phyloP scores from a whole-genome alignment of 106 monocot species.

The Dioscorea alata region DNA sequence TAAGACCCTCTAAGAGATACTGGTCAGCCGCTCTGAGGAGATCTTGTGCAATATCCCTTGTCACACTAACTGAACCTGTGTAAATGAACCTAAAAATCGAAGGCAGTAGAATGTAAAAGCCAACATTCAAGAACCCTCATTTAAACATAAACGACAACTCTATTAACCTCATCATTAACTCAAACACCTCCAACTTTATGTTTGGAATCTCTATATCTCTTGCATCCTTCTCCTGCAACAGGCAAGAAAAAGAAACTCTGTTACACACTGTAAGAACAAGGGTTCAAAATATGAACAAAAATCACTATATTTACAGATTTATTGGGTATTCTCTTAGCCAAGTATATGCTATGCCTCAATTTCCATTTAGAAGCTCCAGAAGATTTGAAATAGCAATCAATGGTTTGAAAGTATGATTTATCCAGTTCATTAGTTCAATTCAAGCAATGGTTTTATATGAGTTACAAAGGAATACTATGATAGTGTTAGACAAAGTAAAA shows the following conservation, averaged over 20 bases:
- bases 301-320: too few relatives aligned
- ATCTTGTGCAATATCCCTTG: slow-evolving; percentile 76
- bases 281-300: too few relatives aligned
- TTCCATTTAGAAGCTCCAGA: too few relatives aligned
- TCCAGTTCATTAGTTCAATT: too few relatives aligned
- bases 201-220: slow-evolving; percentile 98
- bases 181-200: slow-evolving; percentile 90
- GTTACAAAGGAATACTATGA: too few relatives aligned
- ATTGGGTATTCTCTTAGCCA: too few relatives aligned
- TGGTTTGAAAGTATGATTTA: too few relatives aligned
- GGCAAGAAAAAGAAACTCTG: background rate
- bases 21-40: slow-evolving; percentile 96
- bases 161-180: slow-evolving; percentile 96
- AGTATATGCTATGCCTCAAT: slow-evolving; percentile 12
- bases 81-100: slow-evolving; percentile 69
- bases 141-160: background rate
- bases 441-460: too few relatives aligned
- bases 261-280: too few relatives aligned
- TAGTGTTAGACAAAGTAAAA: too few relatives aligned
- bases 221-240: slow-evolving; percentile 77
- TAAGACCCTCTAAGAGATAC: slow-evolving; percentile 94
- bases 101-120: background rate
- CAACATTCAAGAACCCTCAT: background rate
- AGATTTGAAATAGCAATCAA: too few relatives aligned
- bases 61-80: slow-evolving; percentile 80